Conservation (phyloP, 2,329 filamentous ascomycete genomes). For the Pochonia chlamydosporia region DNA sequence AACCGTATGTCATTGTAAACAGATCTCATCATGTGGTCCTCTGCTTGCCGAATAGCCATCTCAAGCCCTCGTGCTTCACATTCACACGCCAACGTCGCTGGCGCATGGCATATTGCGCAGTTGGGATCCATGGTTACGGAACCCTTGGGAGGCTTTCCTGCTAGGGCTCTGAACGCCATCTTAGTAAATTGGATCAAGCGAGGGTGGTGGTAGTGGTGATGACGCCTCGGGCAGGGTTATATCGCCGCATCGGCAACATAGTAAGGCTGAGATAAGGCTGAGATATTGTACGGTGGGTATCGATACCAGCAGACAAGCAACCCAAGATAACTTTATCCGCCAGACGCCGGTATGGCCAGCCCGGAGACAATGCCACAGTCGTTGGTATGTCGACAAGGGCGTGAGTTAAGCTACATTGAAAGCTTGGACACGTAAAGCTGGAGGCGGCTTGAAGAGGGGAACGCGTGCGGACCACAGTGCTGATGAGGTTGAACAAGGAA, state of each 20-base stretch:
- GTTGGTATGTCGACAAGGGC: neutral
- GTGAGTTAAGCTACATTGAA: neutral
- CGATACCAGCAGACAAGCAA: neutral
- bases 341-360: neutral
- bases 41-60: slow-evolving; percentile 56
- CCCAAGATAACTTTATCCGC: neutral
- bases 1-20: slow-evolving; percentile 61
- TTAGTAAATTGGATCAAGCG: slow-evolving; percentile 29
- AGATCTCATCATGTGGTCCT: slow-evolving; percentile 56
- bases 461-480: neutral
- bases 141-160: slow-evolving; percentile 34
- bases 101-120: slow-evolving; percentile 60
- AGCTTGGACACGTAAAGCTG: neutral
- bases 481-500: slow-evolving; percentile 8
- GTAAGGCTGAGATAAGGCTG: neutral
- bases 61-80: slow-evolving; percentile 63
- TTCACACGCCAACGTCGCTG: slow-evolving; percentile 53
- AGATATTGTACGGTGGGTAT: neutral
- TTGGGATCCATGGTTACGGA: slow-evolving; percentile 62
- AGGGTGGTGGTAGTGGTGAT: slow-evolving; percentile 9
- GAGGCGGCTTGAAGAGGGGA: slow-evolving; percentile 8
- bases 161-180: slow-evolving; percentile 45
- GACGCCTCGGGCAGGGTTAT: slow-evolving; percentile 1
- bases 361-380: neutral
- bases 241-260: neutral